Percentiles rank a stretch among this genome's conserved stretches.
These are phyloP conservation scores for Pulveroboletus sp. DNA, from an alignment of 768 basidiomycete genomes.

Conservation along the genomic window DNA sequence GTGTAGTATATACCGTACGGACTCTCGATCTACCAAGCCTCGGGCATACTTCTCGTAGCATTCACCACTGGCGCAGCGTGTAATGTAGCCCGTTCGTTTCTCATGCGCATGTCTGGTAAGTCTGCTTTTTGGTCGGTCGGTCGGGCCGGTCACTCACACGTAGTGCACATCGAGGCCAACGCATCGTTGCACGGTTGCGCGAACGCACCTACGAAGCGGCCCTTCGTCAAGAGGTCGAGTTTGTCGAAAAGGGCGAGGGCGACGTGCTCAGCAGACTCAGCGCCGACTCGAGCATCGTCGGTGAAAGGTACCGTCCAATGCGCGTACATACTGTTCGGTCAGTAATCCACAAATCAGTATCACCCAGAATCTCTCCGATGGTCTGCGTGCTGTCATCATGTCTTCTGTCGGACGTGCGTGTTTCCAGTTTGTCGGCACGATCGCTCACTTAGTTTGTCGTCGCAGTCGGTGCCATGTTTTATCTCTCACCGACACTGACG, in stretches of 20 bases:
- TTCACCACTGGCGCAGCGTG: conserved; percentile 88
- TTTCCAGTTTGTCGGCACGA: background rate
- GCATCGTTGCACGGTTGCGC: conserved; percentile 86
- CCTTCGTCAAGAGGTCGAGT: conserved; percentile 88
- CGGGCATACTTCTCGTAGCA: conserved; percentile 63
- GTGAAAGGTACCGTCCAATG: conserved; percentile 62
- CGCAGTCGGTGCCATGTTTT: conserved; percentile 92
- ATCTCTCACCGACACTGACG: conserved; percentile 85
- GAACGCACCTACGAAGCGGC: conserved; percentile 83
- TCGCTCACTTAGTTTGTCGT: background rate
- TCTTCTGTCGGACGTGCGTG: conserved; percentile 87
- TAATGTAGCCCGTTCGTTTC: conserved; percentile 77
- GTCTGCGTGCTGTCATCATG: conserved; percentile 82
- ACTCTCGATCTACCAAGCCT: conserved; percentile 77
- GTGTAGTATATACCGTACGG: conserved; percentile 74
- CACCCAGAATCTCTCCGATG: conserved; percentile 79
- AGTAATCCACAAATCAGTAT: conserved; percentile 40
- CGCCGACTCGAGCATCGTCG: conserved; percentile 90
- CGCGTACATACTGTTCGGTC: no score
- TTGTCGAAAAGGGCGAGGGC: conserved; percentile 88
- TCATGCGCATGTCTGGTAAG: conserved; percentile 84
- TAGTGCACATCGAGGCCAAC: conserved; percentile 50
- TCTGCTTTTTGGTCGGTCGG: no score
- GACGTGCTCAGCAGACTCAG: conserved; percentile 91
- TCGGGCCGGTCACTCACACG: no score